A percentile compares a stretch with the other conserved stretches of the same genome.
These are phyloP conservation scores for Coemansia sp. DNA, from an alignment of 192 early-diverging fungal species.

Conservation along the genomic window DNA sequence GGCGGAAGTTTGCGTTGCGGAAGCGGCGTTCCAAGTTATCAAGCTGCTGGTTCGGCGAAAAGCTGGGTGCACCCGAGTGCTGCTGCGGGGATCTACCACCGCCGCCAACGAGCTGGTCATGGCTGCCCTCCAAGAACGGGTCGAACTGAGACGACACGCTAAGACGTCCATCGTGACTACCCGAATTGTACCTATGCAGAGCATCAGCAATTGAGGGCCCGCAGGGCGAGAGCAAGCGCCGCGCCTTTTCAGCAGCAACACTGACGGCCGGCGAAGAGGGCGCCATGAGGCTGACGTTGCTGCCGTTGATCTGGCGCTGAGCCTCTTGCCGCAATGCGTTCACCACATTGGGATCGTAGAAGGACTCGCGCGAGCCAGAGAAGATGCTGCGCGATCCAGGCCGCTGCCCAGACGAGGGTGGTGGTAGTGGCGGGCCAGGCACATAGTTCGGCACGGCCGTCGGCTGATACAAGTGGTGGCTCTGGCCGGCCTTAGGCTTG, in stretches of 20 bases:
- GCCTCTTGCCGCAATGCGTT: constrained; percentile 54
- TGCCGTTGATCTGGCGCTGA: constrained; percentile 53
- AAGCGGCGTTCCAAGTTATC: constrained; percentile 54
- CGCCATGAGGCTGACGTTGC: constrained; percentile 27
- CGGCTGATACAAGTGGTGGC: background rate
- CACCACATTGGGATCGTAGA: constrained; percentile 53
- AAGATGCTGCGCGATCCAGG: constrained; percentile 47
- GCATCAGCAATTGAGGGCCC: constrained; percentile 54
- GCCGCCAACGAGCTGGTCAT: constrained; percentile 28
- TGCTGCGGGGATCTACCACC: constrained; percentile 15
- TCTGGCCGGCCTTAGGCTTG: constrained; percentile 7
- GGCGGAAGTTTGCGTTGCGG: constrained; percentile 56
- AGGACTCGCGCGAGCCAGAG: constrained; percentile 39
- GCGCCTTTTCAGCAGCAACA: constrained; percentile 11
- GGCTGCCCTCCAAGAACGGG: constrained; percentile 47
- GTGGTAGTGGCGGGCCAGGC: constrained; percentile 18
- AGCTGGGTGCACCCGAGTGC: constrained; percentile 2
- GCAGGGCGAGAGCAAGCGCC: constrained; percentile 44
- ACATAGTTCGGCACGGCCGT: constrained; percentile 12
- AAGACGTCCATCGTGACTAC: constrained; percentile 22
- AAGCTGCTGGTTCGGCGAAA: constrained; percentile 43
- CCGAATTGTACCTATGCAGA: constrained; percentile 22
- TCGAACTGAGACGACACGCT: constrained; percentile 55
- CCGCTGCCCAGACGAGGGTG: constrained; percentile 2
- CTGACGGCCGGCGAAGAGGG: constrained; percentile 12